phyloP scores from a whole-genome alignment of 352 stramenopile species.

The Globisporangium cylindrosporum region DNA sequence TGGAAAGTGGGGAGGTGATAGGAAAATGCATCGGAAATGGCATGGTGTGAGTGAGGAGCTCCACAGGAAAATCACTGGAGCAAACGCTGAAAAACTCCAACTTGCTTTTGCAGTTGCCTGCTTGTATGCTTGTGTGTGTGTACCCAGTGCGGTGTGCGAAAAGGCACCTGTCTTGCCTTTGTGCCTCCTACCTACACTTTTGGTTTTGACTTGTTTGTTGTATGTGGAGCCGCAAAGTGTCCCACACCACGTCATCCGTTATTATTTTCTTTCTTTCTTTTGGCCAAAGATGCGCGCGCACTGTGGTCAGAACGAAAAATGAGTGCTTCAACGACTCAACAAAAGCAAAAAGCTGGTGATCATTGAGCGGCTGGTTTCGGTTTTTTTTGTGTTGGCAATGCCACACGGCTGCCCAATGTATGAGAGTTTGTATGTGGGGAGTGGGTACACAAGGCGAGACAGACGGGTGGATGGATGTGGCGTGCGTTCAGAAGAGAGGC shows the following conservation, averaged over 20 bases:
- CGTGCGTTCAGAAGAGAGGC: neutral
- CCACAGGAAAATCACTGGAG: neutral
- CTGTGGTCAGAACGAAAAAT: constrained; percentile 1
- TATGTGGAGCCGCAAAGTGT: neutral
- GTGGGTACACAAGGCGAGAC: neutral
- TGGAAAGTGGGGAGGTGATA: neutral
- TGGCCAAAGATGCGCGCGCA: neutral
- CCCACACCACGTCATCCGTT: neutral
- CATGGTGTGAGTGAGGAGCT: too few relatives aligned
- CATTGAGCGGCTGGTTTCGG: neutral
- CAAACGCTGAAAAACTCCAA: neutral
- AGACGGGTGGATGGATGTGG: neutral
- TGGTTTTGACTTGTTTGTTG: neutral
- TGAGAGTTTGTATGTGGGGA: constrained; percentile 1
- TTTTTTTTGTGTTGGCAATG: neutral
- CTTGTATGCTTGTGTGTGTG: neutral
- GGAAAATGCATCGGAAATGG: neutral
- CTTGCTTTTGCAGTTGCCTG: neutral
- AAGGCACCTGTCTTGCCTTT: neutral
- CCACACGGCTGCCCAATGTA: neutral
- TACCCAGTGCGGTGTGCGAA: neutral
- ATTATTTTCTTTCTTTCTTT: neutral
- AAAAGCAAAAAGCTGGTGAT: neutral
- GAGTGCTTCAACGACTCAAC: neutral
- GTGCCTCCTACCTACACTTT: neutral